Base-by-base conservation (phyloP, 2,329 filamentous ascomycete genomes). In the Pseudopithomyces chartarum region DNA sequence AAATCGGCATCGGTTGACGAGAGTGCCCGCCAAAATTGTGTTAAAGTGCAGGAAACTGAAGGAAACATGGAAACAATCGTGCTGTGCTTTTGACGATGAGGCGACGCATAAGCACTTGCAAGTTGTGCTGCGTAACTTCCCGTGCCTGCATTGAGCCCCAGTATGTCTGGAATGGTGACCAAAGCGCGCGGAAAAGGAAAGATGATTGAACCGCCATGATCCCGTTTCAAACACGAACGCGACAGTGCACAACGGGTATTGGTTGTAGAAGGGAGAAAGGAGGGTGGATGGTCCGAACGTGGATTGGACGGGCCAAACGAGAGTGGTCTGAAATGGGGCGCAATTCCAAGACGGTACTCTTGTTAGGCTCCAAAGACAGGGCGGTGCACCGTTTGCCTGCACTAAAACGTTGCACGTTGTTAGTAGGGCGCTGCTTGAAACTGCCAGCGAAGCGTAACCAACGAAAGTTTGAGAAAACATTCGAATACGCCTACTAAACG, bases 261-360 rank as follows among this genome's bases (percentile, higher is more conserved):
- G 57, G 57, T 29, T 36, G 54, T 45, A 50, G 50, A 11, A 45
- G 57, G 55, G 56, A 59, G 58, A 44, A 47, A 53, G 42, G 53
- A 61, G 55, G 57, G 61, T 65, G 65, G 54, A 55, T 58, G 57
- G 52, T 13, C 39, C 13, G 51, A 57, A 45, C 12, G 56, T 60
- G 59, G 51, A 70, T 68, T 68, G 68, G 66, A 62, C 39, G 40
- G 20, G 12, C n/a, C 47, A 50, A 51, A 59, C 46, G 49, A 57
- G 52, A 57, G 55, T 56, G 64, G 57, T 64, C 61, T 56, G 57
- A 63, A 53, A 63, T 61, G 65, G 60, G 68, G 67, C 66, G 67
- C 61, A 64, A 57, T 56, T 46, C 56, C 52, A 49, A 54, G 47
- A 57, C 44, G 46, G 47, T 45, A 51, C 54, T 60, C 51, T 51